Evolutionary conservation across 768 basidiomycete species (phyloP).

Genomic region (Mycena floridula): DNA sequence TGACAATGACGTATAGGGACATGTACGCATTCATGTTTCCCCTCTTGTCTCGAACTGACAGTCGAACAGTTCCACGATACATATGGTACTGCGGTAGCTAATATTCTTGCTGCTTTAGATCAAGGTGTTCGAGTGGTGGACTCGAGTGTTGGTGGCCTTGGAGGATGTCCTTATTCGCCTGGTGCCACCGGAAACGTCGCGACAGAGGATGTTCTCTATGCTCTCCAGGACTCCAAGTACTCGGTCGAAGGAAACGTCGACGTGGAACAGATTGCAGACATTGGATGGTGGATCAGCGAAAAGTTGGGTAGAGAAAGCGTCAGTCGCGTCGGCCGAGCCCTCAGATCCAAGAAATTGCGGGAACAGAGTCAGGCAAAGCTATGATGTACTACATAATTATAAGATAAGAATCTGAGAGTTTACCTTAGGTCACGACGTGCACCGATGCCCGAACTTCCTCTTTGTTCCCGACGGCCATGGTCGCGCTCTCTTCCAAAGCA

Average conservation of each 20-base stretch:
- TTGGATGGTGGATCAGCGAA: slow-evolving; percentile 80
- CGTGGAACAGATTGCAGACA: slow-evolving; percentile 62
- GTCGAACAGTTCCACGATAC: slow-evolving; percentile 77
- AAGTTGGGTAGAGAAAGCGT: slow-evolving; percentile 60
- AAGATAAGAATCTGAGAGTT: too few species aligned
- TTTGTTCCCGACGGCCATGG: too few species aligned
- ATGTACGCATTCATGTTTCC: slow-evolving; percentile 31
- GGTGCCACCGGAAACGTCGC: slow-evolving; percentile 94
- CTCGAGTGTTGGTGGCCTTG: slow-evolving; percentile 81
- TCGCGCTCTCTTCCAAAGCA: slow-evolving; percentile 2
- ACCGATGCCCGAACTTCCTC: not conserved
- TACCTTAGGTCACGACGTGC: too few species aligned
- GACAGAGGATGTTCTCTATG: slow-evolving; percentile 88
- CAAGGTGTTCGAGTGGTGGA: slow-evolving; percentile 80
- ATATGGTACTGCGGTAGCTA: slow-evolving; percentile 76
- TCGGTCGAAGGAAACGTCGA: slow-evolving; percentile 48
- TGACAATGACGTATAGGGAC: slow-evolving; percentile 32
- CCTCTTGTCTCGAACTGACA: not conserved
- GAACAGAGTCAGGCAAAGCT: slow-evolving; percentile 14
- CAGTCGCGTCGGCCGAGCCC: slow-evolving; percentile 73
- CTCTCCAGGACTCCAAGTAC: slow-evolving; percentile 60
- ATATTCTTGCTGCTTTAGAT: slow-evolving; percentile 64
- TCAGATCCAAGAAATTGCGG: slow-evolving; percentile 44
- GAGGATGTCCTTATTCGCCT: slow-evolving; percentile 94
- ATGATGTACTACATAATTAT: too few species aligned